Conservation (phyloP, 305 asterid genomes). For the Salvia sclarea region DNA sequence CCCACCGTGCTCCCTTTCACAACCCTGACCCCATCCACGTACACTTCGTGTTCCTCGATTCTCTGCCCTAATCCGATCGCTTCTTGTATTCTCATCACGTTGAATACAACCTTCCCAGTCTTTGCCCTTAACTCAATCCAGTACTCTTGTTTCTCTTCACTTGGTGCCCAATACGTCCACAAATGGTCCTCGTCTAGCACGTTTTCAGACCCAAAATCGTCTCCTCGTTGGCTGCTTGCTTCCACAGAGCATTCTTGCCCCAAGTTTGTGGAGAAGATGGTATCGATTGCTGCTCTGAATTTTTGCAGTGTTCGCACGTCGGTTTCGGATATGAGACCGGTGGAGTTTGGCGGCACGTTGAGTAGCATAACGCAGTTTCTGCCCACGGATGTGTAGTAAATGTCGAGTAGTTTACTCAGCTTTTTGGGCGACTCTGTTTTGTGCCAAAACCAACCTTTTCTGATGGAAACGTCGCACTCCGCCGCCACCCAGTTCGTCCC, state of each 20-base stretch:
- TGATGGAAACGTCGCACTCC: slow-evolving; percentile 85
- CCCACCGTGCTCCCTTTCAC: slow-evolving; percentile 72
- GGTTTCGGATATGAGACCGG: slow-evolving; percentile 65
- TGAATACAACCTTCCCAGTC: slow-evolving; percentile 47
- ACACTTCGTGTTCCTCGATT: slow-evolving; percentile 55
- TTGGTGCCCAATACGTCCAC: slow-evolving; percentile 90
- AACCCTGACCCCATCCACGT: slow-evolving; percentile 51
- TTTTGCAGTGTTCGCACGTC: slow-evolving; percentile 61
- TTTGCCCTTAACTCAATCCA: slow-evolving; percentile 60
- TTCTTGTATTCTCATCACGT: slow-evolving; percentile 82
- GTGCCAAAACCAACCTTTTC: slow-evolving; percentile 93
- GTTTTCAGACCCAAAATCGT: slow-evolving; percentile 57
- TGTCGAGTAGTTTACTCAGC: slow-evolving; percentile 52
- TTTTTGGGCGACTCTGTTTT: slow-evolving; percentile 64
- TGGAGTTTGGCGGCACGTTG: slow-evolving; percentile 81
- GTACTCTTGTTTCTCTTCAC: slow-evolving; percentile 38
- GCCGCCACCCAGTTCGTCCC: slow-evolving; percentile 85
- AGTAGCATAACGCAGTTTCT: slow-evolving; percentile 79
- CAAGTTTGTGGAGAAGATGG: slow-evolving; percentile 52
- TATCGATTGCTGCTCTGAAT: slow-evolving; percentile 56
- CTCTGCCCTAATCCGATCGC: slow-evolving; percentile 89
- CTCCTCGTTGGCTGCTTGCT: slow-evolving; percentile 80
- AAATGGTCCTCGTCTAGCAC: slow-evolving; percentile 65
- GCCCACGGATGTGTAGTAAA: slow-evolving; percentile 87
- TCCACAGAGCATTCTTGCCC: slow-evolving; percentile 46